phyloP scores from a whole-genome alignment of 2,329 filamentous ascomycete species.

The Talaromyces sp. region DNA sequence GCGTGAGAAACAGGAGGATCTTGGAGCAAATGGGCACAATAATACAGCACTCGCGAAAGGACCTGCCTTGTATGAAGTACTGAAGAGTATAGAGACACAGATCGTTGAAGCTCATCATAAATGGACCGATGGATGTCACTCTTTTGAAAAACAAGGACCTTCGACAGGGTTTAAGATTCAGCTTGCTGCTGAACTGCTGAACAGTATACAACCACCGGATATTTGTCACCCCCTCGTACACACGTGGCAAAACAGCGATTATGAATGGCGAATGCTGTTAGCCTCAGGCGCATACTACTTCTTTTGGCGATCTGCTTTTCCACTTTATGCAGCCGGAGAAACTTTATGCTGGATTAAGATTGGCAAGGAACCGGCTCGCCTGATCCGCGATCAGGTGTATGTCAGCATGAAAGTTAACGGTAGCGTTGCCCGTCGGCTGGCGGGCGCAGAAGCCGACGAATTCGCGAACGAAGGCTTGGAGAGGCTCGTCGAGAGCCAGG shows the following conservation, averaged over 20 bases:
- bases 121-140: slow-evolving; percentile 22
- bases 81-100: slow-evolving; percentile 23
- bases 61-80: slow-evolving; percentile 19
- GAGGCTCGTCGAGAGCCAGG: slow-evolving; percentile 29
- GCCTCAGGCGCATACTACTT: slow-evolving; percentile 38
- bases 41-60: slow-evolving; percentile 8
- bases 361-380: slow-evolving; percentile 24
- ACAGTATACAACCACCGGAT: slow-evolving; percentile 30
- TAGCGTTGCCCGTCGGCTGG: slow-evolving; percentile 29
- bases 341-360: slow-evolving; percentile 33
- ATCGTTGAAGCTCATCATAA: slow-evolving; percentile 22
- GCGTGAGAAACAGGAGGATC: slow-evolving; percentile 15
- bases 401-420: slow-evolving; percentile 32
- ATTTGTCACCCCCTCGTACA: slow-evolving; percentile 32
- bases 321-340: slow-evolving; percentile 34
- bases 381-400: slow-evolving; percentile 28
- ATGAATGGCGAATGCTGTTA: slow-evolving; percentile 34
- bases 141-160: not conserved
- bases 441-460: slow-evolving; percentile 21
- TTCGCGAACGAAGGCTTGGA: slow-evolving; percentile 27
- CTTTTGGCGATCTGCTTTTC: slow-evolving; percentile 24
- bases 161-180: slow-evolving; percentile 21
- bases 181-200: slow-evolving; percentile 28
- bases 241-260: slow-evolving; percentile 32
- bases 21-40: not conserved